phyloP scores from a whole-genome alignment of 495 filamentous ascomycete species.

The Entonaema liquescens region DNA sequence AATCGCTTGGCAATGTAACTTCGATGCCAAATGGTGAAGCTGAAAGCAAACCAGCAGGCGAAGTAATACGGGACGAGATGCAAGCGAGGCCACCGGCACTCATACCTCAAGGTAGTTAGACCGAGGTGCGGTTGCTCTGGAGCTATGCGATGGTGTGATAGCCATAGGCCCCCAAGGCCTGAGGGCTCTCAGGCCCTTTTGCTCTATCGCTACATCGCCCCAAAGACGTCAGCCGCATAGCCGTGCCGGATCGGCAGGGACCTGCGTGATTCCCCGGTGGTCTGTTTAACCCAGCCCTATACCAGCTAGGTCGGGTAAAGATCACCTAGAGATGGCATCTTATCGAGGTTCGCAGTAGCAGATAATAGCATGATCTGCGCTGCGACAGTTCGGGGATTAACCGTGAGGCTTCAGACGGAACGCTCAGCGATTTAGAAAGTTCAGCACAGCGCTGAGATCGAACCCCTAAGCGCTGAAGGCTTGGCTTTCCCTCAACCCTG shows the following conservation, averaged over 20 bases:
- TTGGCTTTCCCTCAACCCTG: conserved; percentile 13
- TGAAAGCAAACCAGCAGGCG: conserved; percentile 15
- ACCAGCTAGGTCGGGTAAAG: conserved; percentile 8
- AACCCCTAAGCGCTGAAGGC: conserved; percentile 9
- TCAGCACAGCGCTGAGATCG: background rate
- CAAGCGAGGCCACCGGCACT: conserved; percentile 20
- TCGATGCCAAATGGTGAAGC: conserved; percentile 14
- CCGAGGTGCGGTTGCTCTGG: conserved; percentile 36
- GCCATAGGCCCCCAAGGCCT: background rate
- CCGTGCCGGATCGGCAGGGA: conserved; percentile 31
- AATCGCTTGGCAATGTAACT: conserved; percentile 34
- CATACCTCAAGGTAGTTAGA: conserved; percentile 13
- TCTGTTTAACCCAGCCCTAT: conserved; percentile 21
- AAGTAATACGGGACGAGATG: conserved; percentile 17
- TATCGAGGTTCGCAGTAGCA: background rate
- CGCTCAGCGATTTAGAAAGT: background rate
- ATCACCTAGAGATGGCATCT: conserved; percentile 12
- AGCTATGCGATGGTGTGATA: conserved; percentile 29
- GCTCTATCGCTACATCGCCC: conserved; percentile 9
- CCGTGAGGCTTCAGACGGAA: conserved; percentile 1
- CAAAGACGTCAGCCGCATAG: conserved; percentile 27
- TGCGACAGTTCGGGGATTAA: background rate
- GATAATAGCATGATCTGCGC: background rate
- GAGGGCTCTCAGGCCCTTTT: too few species aligned
- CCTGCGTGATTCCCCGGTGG: conserved; percentile 1